Evolutionary conservation across 305 asterid species (phyloP), one percentile per base, ranked within the genome.

Genomic region (Rubia balearica): DNA sequence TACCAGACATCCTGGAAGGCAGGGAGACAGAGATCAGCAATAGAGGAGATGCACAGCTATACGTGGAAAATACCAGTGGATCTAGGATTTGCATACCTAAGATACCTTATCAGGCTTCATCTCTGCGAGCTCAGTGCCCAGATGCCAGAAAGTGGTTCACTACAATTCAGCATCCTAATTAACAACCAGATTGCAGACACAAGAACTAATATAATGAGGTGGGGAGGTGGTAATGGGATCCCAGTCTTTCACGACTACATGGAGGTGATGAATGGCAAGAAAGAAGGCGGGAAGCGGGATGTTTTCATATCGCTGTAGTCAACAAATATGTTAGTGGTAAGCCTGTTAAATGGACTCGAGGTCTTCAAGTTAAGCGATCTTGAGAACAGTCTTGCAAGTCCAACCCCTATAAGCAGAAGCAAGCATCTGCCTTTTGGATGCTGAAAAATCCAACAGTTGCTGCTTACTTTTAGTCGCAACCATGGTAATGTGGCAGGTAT

Each of bases 251-350:
- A 76, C 65, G 90, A 89, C 82, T 87, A 84, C 75, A 46, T 85
- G 21, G 79, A 73, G 78, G 76, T 76, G 84, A 78, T 85, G 83
- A 85, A 85, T 40, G 90, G 89, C 69, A 84, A 79, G 71, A 82
- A 78, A 61, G 78, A 45, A 76, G 74, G 3, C 60, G 75, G 85
- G 11, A 78, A 62, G 45, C 45, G 46, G 61, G 73, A 74, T 67
- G 80, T 89, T 65, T 67, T 80, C 48, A 66, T 66, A 19, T 41
- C 49, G 17, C 21, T 66, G 24, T 38, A 66, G 33, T 42, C 70
- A 1, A 33, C 27, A 45, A 68, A 72, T 66, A 77, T 68, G 49
- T 11, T 48, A 13, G 55, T 65, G 8, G 76, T 71, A 24, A 76
- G 74, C 45, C 71, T 74, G 21, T 14, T 83, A 30, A 61, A 56